Evolutionary conservation across 1,284 basidiomycete species (phyloP).

Genomic region (Ceratobasidium sp.): DNA sequence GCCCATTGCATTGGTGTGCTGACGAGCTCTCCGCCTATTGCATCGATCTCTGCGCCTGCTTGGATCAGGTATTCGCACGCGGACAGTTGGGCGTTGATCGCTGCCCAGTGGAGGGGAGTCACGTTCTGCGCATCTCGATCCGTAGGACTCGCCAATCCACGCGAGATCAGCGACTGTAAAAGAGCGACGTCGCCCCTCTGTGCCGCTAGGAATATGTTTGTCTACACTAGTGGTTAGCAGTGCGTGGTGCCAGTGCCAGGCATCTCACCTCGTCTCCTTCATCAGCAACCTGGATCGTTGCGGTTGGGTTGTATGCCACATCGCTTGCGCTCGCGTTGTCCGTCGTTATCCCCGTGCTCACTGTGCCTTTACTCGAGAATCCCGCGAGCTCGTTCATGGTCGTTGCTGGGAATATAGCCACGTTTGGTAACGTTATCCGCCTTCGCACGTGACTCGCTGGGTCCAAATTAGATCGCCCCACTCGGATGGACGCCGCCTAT

Average conservation of each 20-base stretch:
- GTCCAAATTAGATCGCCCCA: no score
- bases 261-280: slow-evolving; percentile 19
- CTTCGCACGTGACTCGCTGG: not conserved
- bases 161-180: slow-evolving; percentile 73
- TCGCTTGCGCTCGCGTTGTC: slow-evolving; percentile 17
- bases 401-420: slow-evolving; percentile 15
- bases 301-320: slow-evolving; percentile 25
- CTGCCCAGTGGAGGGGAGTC: slow-evolving; percentile 96
- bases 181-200: slow-evolving; percentile 83
- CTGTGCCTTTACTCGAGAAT: slow-evolving; percentile 19
- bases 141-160: slow-evolving; percentile 73
- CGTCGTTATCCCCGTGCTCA: slow-evolving; percentile 6
- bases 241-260: not conserved
- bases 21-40: slow-evolving; percentile 91
- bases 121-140: slow-evolving; percentile 91
- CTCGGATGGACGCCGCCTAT: no score
- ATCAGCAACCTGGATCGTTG: slow-evolving; percentile 32
- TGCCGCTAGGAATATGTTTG: slow-evolving; percentile 83
- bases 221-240: slow-evolving; percentile 39
- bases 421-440: slow-evolving; percentile 18
- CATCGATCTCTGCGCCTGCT: slow-evolving; percentile 94
- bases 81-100: slow-evolving; percentile 87
- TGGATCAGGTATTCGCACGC: slow-evolving; percentile 85
- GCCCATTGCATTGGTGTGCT: slow-evolving; percentile 99
- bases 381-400: slow-evolving; percentile 35